Percentiles rank a stretch among this genome's conserved stretches.
Conservation (phyloP, 306 rosid genomes). For the Begonia fuchsioides region DNA sequence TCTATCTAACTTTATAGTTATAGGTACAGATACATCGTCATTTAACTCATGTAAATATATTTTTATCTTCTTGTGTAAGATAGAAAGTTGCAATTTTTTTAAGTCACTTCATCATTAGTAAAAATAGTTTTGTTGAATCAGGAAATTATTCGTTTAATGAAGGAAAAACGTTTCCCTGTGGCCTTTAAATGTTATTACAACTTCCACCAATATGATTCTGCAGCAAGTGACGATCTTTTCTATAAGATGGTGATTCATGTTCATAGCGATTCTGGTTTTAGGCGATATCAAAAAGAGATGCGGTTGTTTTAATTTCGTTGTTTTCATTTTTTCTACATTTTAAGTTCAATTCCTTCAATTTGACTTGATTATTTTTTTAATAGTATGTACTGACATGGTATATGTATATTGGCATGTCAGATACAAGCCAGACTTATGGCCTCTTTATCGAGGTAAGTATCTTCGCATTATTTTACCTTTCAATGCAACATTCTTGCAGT, state of each 20-base stretch:
- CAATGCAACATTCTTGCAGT: background rate
- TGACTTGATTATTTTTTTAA: constrained; percentile 5
- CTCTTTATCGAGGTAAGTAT: constrained; percentile 72
- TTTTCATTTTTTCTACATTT: constrained; percentile 2
- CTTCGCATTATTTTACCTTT: background rate
- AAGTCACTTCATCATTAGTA: too few species aligned
- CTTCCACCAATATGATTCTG: constrained; percentile 49
- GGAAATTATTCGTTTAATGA: constrained; percentile 76
- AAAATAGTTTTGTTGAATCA: constrained; percentile 19
- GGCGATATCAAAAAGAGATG: constrained; percentile 80
- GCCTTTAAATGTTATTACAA: constrained; percentile 86
- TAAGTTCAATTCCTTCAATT: constrained; percentile 7
- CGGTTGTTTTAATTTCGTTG: constrained; percentile 28
- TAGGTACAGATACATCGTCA: too few species aligned
- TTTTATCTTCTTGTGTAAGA: too few species aligned
- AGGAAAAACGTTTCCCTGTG: constrained; percentile 63
- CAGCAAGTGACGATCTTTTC: constrained; percentile 53
- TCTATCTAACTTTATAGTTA: too few species aligned
- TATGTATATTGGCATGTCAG: constrained; percentile 29
- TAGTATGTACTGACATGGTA: constrained; percentile 7
- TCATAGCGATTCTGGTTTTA: constrained; percentile 69
- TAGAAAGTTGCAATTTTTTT: too few species aligned
- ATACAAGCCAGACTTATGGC: constrained; percentile 74
- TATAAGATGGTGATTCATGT: constrained; percentile 94
- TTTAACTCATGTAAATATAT: too few species aligned